Percentiles rank a stretch among this genome's conserved stretches.
Evolutionary conservation across 2,329 filamentous ascomycete genomes (phyloP).

Genomic region (Ophiostoma sp.): DNA sequence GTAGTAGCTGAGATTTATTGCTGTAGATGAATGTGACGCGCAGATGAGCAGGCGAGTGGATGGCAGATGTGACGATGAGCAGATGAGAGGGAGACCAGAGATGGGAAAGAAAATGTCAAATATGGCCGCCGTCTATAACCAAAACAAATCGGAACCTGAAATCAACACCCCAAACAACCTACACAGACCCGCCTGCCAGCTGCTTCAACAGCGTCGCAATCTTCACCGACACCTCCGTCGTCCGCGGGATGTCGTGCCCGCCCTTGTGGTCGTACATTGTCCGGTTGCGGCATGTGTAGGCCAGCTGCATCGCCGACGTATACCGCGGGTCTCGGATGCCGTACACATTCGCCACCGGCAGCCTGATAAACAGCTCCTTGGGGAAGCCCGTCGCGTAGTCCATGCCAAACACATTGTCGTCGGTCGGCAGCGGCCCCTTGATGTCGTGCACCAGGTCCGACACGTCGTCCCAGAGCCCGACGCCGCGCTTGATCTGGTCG

Average conservation of each 20-base stretch:
- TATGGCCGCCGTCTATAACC: not conserved
- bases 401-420: slow-evolving; percentile 35
- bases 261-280: slow-evolving; percentile 37
- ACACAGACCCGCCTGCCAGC: slow-evolving; percentile 20
- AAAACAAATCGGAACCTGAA: not conserved
- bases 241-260: slow-evolving; percentile 39
- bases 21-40: too few species aligned
- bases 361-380: slow-evolving; percentile 31
- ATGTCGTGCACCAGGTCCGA: slow-evolving; percentile 34
- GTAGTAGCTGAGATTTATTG: not conserved
- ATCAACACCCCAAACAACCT: not conserved
- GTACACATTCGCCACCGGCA: slow-evolving; percentile 37
- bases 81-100: too few species aligned
- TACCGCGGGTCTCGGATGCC: slow-evolving; percentile 37
- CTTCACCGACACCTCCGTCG: slow-evolving; percentile 32
- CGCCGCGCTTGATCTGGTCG: slow-evolving; percentile 31
- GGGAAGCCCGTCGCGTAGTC: slow-evolving; percentile 35
- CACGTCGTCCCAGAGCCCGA: slow-evolving; percentile 36
- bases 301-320: slow-evolving; percentile 36
- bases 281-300: slow-evolving; percentile 34
- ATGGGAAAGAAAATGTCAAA: not conserved
- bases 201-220: slow-evolving; percentile 33
- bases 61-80: too few species aligned
- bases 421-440: slow-evolving; percentile 29
- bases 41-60: too few species aligned